Evolutionary conservation across 257 asterid species (phyloP), one percentile per base, ranked within the genome.

Genomic region (Dorcoceras hygrometricum): DNA sequence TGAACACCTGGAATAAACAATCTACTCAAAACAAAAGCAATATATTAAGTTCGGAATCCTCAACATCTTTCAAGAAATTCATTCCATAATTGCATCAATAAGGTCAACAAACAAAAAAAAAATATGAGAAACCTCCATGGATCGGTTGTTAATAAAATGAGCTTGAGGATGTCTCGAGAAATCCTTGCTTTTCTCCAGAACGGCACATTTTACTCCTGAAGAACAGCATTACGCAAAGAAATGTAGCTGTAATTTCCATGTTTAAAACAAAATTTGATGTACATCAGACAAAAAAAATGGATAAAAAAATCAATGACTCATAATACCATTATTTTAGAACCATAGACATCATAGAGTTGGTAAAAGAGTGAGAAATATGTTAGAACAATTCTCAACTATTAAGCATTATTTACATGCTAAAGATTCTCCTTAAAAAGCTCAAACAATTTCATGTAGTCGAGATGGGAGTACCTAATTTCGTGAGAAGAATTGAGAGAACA

Each of bases 121-220:
- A 61, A 39, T 46, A 59, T 0, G 55, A 23, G 63, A 72, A 79
- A 93, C 99, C 99, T 93, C 97, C 99, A 93, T 86, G 2, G 97
- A 79, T 34, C 97, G 83, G 62, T 93, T 90, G 77, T 93, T 86
- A 75, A 93, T 86, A 73, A 93, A 90, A 80, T 93, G 99, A 73
- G 97, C 99, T 78, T 93, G 99, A 64, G 97, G 97, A 73, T 93
- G 97, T 23, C 77, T 76, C 2, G 96, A 82, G 68, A 93, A 93
- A 57, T 36, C 81, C 70, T 62, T 71, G 75, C 46, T 83, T 77
- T 83, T 93, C 95, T 93, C 97, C 72, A 93, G n/a, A 71, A 93
- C 82, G 12, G 92, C 87, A 79, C 96, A 88, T 77, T 80, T 75
- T 23, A 93, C 86, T 57, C 96, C 99, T 90, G 59, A 31, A 48